Evolutionary conservation across 129 eudicot species (phyloP).

Genomic region (Logfia minima): DNA sequence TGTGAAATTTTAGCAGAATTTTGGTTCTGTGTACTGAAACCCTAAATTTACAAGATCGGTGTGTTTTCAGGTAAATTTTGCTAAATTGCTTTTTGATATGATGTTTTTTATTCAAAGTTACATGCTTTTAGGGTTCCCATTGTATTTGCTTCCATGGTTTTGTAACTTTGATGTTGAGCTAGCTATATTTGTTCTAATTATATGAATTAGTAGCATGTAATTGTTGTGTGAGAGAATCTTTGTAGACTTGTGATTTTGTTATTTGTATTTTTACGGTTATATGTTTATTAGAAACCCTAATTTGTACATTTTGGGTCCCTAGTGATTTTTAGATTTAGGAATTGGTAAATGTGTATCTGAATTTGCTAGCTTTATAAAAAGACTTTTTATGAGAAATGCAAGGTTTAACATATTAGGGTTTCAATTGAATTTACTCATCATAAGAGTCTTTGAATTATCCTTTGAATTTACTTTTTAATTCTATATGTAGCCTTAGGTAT

Average conservation of each 20-base stretch:
- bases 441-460: not conserved
- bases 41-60: constrained; percentile 27
- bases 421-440: not conserved
- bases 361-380: not conserved
- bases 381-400: constrained; percentile 6
- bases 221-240: not conserved
- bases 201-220: not conserved
- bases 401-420: constrained; percentile 8
- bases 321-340: not conserved
- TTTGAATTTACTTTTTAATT: not conserved
- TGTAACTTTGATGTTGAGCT: not conserved
- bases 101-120: constrained; percentile 16
- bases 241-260: not conserved
- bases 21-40: constrained; percentile 12
- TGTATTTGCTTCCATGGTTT: not conserved
- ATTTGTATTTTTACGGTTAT: not conserved
- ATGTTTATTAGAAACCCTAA: constrained; percentile 26
- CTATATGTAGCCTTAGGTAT: not conserved
- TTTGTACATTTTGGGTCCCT: constrained; percentile 9
- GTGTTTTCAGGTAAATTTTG: constrained; percentile 22
- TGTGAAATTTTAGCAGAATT: not conserved
- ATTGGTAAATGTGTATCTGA: not conserved
- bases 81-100: not conserved
- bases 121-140: constrained; percentile 7
- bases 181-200: constrained; percentile 21